phyloP scores from a whole-genome alignment of 768 basidiomycete species.

The Ramaria sp. region DNA sequence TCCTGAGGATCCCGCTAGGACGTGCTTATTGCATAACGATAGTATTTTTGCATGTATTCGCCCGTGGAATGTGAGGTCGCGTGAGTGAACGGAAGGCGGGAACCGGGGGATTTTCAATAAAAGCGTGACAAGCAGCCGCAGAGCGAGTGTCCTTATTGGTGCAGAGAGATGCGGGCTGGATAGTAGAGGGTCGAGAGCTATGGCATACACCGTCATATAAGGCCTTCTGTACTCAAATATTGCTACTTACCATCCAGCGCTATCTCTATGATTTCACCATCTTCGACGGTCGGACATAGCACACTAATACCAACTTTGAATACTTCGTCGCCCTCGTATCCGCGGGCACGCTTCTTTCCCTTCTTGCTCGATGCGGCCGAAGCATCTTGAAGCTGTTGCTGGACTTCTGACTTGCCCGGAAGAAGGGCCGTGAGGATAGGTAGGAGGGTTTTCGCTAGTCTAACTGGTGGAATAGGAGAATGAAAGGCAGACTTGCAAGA shows the following conservation, averaged over 20 bases:
- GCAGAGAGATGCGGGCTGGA: conserved; percentile 39
- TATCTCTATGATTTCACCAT: conserved; percentile 40
- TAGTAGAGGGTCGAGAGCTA: conserved; percentile 43
- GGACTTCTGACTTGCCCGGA: conserved; percentile 25
- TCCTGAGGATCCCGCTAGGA: conserved; percentile 43
- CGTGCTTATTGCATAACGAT: conserved; percentile 30
- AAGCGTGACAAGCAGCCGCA: conserved; percentile 47
- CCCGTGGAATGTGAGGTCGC: conserved; percentile 37
- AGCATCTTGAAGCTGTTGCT: conserved; percentile 15
- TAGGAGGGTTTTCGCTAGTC: conserved; percentile 45
- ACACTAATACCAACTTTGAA: conserved; percentile 41
- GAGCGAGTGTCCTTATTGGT: conserved; percentile 46
- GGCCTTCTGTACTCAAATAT: background rate
- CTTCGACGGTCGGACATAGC: conserved; percentile 37
- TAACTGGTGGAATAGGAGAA: conserved; percentile 35
- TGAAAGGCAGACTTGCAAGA: conserved; percentile 33
- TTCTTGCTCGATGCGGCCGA: conserved; percentile 31
- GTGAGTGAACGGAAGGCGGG: conserved; percentile 44
- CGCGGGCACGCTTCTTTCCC: conserved; percentile 58
- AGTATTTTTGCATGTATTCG: conserved; percentile 37
- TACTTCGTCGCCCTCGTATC: conserved; percentile 67
- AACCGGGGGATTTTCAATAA: conserved; percentile 46
- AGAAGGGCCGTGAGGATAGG: conserved; percentile 40
- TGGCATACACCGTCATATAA: background rate
- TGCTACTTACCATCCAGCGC: conserved; percentile 48